A percentile compares a stretch with the other conserved stretches of the same genome.
phyloP scores from a whole-genome alignment of 108 stramenopile species.

The Nitzschia sp. region DNA sequence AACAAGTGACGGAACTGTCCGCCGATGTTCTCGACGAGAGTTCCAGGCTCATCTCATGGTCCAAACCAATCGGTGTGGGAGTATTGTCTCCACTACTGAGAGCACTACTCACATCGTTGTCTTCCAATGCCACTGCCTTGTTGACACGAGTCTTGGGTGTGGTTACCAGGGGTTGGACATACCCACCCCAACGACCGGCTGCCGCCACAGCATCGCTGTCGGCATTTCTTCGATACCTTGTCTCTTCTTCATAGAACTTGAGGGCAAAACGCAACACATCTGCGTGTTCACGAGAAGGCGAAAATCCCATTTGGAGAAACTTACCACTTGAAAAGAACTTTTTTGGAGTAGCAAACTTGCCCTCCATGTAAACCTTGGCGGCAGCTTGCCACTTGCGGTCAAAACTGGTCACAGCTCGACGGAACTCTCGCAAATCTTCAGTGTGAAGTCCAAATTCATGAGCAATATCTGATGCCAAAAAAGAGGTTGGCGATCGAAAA shows the following conservation, averaged over 20 bases:
- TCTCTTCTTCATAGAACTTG: constrained; percentile 22
- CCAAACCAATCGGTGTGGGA: background rate
- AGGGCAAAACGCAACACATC: constrained; percentile 19
- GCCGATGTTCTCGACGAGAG: background rate
- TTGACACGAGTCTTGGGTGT: background rate
- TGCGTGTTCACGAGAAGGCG: constrained; percentile 13
- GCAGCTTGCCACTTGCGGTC: constrained; percentile 21
- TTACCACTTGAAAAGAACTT: constrained; percentile 14
- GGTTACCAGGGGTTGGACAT: background rate
- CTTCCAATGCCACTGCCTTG: constrained; percentile 2
- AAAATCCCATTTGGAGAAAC: constrained; percentile 12
- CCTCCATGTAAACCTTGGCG: constrained; percentile 10
- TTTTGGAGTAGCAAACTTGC: constrained; percentile 14
- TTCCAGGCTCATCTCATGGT: constrained; percentile 4
- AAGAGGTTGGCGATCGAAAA: background rate
- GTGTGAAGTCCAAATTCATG: background rate
- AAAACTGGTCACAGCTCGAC: constrained; percentile 11
- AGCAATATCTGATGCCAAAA: background rate
- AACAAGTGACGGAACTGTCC: constrained; percentile 5
- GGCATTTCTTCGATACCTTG: constrained; percentile 13
- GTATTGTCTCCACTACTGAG: background rate
- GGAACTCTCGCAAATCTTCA: constrained; percentile 16
- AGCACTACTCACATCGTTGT: background rate
- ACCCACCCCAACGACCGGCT: constrained; percentile 6
- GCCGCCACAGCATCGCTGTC: constrained; percentile 6